Conservation (phyloP, 208 protist genomes). For the Wallacemonas sp. region DNA sequence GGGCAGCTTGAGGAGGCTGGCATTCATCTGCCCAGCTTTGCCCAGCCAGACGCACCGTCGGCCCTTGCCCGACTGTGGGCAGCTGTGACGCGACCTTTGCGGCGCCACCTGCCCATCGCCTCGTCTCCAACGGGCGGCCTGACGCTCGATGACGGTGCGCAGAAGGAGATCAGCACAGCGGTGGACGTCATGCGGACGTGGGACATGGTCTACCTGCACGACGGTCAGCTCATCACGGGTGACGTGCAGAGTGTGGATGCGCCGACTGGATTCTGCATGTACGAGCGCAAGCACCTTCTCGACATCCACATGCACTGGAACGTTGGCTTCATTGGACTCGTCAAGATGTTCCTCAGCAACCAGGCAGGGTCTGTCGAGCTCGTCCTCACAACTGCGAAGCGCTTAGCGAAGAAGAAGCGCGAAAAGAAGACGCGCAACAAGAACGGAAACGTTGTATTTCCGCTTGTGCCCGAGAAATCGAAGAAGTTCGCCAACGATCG, state of each 20-base stretch:
- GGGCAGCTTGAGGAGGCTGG: constrained; percentile 26
- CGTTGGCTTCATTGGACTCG: constrained; percentile 31
- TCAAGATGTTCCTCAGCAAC: constrained; percentile 51
- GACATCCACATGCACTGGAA: constrained; percentile 75
- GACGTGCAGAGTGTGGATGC: constrained; percentile 56
- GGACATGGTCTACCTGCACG: constrained; percentile 82
- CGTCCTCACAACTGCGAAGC: constrained; percentile 59
- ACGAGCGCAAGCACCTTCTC: constrained; percentile 70
- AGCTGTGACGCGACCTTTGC: background rate
- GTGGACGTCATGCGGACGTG: constrained; percentile 82
- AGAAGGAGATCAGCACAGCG: constrained; percentile 34
- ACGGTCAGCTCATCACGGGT: constrained; percentile 57
- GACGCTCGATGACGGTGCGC: constrained; percentile 27
- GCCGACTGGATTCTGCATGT: constrained; percentile 45
- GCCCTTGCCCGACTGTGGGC: background rate
- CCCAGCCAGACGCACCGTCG: background rate
- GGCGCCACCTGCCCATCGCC: background rate
- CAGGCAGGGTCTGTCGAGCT: constrained; percentile 48
- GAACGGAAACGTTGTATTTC: constrained; percentile 57
- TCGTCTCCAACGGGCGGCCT: constrained; percentile 1
- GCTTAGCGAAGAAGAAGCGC: constrained; percentile 51
- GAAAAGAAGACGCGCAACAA: constrained; percentile 53
- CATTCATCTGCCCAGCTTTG: background rate
- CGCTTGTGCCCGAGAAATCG: constrained; percentile 27
- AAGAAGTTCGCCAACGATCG: constrained; percentile 49